Evolutionary conservation across 2,329 filamentous ascomycete species (phyloP).

Genomic region (Parascedosporium putredinis): DNA sequence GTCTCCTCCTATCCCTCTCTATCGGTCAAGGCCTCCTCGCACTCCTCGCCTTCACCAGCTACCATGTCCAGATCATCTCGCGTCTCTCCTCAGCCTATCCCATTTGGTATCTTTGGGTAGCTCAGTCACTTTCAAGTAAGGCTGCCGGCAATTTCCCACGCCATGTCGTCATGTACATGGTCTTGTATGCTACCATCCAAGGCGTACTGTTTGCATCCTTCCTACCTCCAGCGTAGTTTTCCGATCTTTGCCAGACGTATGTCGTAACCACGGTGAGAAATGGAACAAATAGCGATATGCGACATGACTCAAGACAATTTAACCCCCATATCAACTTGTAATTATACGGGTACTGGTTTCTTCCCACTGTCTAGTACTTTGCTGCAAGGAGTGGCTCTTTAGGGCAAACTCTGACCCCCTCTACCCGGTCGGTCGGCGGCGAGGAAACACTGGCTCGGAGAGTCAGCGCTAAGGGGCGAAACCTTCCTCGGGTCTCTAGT

Average conservation of each 20-base stretch:
- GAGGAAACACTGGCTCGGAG: neutral
- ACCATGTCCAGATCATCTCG: slow-evolving; percentile 91
- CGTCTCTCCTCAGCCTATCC: slow-evolving; percentile 81
- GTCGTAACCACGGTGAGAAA: no score
- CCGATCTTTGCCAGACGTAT: no score
- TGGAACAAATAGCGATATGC: no score
- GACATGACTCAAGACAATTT: no score
- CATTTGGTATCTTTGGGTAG: slow-evolving; percentile 79
- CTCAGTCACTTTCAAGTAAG: slow-evolving; percentile 27
- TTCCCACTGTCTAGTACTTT: neutral
- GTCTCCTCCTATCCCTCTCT: slow-evolving; percentile 48
- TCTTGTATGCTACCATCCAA: slow-evolving; percentile 77
- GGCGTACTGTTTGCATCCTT: slow-evolving; percentile 80
- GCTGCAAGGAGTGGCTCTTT: neutral
- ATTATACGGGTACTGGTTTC: neutral
- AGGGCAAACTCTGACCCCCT: neutral
- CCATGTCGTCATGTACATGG: slow-evolving; percentile 53
- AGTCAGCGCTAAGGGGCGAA: neutral
- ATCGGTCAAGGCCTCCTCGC: slow-evolving; percentile 64
- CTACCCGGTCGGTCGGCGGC: neutral
- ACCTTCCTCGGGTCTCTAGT: no score
- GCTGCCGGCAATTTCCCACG: slow-evolving; percentile 15
- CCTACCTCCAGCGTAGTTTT: slow-evolving; percentile 76
- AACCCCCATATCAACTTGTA: neutral
- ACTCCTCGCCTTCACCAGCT: slow-evolving; percentile 61